Percentiles rank a stretch among this genome's conserved stretches.
phyloP scores from a whole-genome alignment of 73 alveolate genomes.

The Tetrahymena thermophila region DNA sequence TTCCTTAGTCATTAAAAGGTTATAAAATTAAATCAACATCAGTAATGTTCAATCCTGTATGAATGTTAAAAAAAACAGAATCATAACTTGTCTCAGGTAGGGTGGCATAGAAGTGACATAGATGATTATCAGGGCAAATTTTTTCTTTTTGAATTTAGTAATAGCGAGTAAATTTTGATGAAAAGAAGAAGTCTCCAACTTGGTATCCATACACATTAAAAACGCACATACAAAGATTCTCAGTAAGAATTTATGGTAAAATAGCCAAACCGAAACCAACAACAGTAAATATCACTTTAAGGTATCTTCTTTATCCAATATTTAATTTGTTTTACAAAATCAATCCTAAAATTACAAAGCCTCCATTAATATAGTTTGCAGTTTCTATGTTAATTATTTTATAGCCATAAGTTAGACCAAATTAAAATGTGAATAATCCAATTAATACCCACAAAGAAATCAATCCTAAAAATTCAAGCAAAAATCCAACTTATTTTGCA shows the following conservation, averaged over 20 bases:
- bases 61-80: conserved; percentile 27
- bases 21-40: background rate
- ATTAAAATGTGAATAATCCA: background rate
- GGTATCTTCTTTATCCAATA: background rate
- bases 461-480: background rate
- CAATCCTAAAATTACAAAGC: background rate
- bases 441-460: background rate
- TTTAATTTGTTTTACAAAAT: background rate
- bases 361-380: background rate
- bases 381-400: background rate
- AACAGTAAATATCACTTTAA: background rate
- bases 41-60: conserved; percentile 15
- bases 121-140: background rate
- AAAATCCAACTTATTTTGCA: background rate
- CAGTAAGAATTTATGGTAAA: background rate
- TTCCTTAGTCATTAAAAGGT: background rate
- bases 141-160: background rate
- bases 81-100: conserved; percentile 10
- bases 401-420: background rate
- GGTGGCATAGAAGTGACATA: conserved; percentile 42
- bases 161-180: background rate
- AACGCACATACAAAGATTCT: background rate
- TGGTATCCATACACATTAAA: background rate
- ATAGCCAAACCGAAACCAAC: background rate
- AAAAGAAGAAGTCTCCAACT: background rate